Percentiles rank a stretch among this genome's conserved stretches.
These are phyloP conservation scores for Aspergillus campestris DNA, from an alignment of 495 filamentous ascomycete species.

Conservation along the genomic window DNA sequence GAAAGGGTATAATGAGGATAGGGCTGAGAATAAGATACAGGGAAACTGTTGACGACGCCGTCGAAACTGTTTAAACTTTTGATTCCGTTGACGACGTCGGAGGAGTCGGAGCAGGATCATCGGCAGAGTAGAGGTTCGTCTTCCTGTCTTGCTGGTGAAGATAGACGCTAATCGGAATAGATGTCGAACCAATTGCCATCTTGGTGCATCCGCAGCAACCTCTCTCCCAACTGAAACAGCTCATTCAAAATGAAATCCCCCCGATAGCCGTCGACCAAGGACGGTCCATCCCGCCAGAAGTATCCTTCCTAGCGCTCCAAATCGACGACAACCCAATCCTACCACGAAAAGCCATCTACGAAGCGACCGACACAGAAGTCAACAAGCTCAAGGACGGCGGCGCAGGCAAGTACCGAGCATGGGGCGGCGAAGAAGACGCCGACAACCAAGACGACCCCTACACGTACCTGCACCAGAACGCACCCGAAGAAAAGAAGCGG, in stretches of 20 bases:
- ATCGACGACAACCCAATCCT: slow-evolving; percentile 51
- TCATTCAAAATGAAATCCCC: slow-evolving; percentile 85
- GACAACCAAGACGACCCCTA: slow-evolving; percentile 29
- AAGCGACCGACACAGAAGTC: slow-evolving; percentile 37
- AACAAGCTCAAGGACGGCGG: slow-evolving; percentile 44
- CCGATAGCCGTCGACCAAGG: slow-evolving; percentile 50
- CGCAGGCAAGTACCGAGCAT: slow-evolving; percentile 7
- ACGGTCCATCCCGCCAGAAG: slow-evolving; percentile 56
- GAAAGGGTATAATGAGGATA: too few relatives aligned
- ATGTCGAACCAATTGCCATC: slow-evolving; percentile 75
- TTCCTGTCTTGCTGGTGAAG: slow-evolving; percentile 18
- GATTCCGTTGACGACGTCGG: slow-evolving; percentile 58
- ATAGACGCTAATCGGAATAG: slow-evolving; percentile 41
- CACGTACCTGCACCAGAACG: slow-evolving; percentile 27
- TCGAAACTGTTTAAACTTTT: slow-evolving; percentile 85
- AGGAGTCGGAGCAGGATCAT: slow-evolving; percentile 34
- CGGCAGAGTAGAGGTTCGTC: slow-evolving; percentile 39
- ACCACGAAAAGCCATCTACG: slow-evolving; percentile 39
- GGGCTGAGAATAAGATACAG: too few relatives aligned
- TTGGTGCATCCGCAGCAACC: slow-evolving; percentile 90
- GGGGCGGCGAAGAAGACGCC: slow-evolving; percentile 19
- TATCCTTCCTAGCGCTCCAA: slow-evolving; percentile 78
- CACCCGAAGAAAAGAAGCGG: slow-evolving; percentile 13
- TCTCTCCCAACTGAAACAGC: slow-evolving; percentile 80
- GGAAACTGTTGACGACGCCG: slow-evolving; percentile 84